Conservation (phyloP, 2,329 filamentous ascomycete species). For the Fusarium sp. region DNA sequence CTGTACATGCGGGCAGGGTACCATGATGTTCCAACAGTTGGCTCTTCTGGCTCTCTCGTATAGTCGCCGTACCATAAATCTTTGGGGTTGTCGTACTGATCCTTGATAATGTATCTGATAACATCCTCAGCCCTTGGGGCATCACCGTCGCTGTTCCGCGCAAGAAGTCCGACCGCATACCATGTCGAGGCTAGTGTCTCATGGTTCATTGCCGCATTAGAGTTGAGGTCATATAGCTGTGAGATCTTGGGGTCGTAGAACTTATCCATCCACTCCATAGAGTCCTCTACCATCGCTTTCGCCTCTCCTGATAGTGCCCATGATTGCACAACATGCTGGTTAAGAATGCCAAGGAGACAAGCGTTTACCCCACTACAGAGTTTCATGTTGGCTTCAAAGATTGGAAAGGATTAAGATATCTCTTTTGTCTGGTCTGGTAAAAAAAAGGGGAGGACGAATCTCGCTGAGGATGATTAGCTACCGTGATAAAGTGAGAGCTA, state of each 20-base stretch:
- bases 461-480: neutral
- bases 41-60: constrained; percentile 22
- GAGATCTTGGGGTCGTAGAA: constrained; percentile 43
- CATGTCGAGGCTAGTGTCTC: constrained; percentile 26
- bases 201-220: constrained; percentile 22
- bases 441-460: neutral
- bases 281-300: constrained; percentile 30
- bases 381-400: constrained; percentile 12
- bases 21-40: constrained; percentile 25
- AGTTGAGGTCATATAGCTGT: constrained; percentile 27
- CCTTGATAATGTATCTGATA: constrained; percentile 24
- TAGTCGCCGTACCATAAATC: constrained; percentile 33
- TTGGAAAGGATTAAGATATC: neutral
- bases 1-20: constrained; percentile 24
- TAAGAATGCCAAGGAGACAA: constrained; percentile 13
- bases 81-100: constrained; percentile 13
- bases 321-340: neutral
- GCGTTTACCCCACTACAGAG: neutral
- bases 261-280: constrained; percentile 33
- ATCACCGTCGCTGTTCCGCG: constrained; percentile 19
- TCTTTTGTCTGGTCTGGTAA: neutral
- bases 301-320: constrained; percentile 25
- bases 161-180: constrained; percentile 31
- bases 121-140: constrained; percentile 14
- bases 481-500: neutral